These are phyloP conservation scores for Rosellinia necatrix DNA, from an alignment of 2,329 filamentous ascomycete genomes.

Conservation along the genomic window DNA sequence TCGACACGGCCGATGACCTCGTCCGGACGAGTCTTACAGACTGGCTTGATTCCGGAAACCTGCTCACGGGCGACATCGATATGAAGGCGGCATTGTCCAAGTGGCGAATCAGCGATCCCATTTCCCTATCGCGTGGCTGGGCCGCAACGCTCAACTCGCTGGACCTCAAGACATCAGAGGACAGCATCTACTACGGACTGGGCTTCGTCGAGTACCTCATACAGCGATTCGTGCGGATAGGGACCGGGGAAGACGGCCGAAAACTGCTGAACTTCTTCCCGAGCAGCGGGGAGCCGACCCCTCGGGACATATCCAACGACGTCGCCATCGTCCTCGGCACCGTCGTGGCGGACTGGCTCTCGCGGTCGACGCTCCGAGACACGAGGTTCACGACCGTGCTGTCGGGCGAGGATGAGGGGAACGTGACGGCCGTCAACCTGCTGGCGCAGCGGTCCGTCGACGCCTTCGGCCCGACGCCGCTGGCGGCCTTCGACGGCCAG, in stretches of 20 bases:
- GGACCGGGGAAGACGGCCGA: not conserved
- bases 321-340: constrained; percentile 14
- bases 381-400: constrained; percentile 8
- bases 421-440: not conserved
- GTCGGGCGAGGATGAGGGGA: not conserved
- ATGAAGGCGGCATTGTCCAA: not conserved
- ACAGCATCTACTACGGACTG: not conserved
- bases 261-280: not conserved
- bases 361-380: not conserved
- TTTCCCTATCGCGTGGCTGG: constrained; percentile 11
- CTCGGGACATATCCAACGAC: not conserved
- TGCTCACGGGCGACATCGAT: not conserved
- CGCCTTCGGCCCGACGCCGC: not conserved
- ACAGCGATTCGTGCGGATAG: not conserved
- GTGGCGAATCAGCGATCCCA: constrained; percentile 6
- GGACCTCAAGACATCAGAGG: too few species aligned
- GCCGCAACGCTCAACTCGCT: not conserved
- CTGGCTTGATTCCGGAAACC: constrained; percentile 5
- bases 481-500: not conserved
- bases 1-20: not conserved
- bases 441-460: not conserved
- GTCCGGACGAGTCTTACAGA: constrained; percentile 11
- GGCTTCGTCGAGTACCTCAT: not conserved
- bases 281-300: not conserved
- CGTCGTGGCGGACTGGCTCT: constrained; percentile 17